Conservation (phyloP, 2,329 filamentous ascomycete species). For the Hypomyces rosellus region DNA sequence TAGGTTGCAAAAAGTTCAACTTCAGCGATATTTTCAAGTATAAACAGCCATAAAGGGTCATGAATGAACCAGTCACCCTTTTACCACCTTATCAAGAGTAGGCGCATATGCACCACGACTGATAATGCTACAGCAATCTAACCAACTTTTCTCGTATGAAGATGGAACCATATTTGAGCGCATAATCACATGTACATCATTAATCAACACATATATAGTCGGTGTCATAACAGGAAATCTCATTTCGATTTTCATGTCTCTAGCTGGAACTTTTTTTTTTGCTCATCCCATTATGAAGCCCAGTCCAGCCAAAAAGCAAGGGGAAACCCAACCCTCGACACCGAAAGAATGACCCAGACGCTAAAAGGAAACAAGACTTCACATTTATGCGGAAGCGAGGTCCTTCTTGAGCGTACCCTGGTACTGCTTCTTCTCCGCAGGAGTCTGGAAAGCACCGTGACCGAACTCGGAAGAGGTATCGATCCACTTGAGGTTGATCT, state of each 20-base stretch:
- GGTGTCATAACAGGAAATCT: constrained; percentile 23
- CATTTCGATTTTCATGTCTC: constrained; percentile 30
- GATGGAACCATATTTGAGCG: no score
- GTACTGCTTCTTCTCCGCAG: constrained; percentile 95
- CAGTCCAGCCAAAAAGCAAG: constrained; percentile 29
- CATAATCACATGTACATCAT: no score
- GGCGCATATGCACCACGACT: no score
- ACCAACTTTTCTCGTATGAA: no score
- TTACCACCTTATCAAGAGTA: no score
- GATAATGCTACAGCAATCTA: no score
- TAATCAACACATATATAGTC: constrained; percentile 7
- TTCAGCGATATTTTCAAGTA: no score
- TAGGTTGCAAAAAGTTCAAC: no score
- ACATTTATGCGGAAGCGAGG: constrained; percentile 42
- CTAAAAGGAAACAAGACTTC: constrained; percentile 34
- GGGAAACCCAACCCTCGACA: constrained; percentile 45
- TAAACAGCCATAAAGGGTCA: no score
- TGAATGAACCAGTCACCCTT: no score
- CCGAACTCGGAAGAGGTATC: constrained; percentile 99
- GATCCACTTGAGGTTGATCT: constrained; percentile 99
- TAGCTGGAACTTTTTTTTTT: constrained; percentile 26
- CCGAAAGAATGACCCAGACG: constrained; percentile 46
- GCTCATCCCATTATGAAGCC: constrained; percentile 32
- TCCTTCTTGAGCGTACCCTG: constrained; percentile 99
- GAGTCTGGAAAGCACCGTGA: constrained; percentile 99